These are phyloP conservation scores for Erysiphe neolycopersici DNA, from an alignment of 2,329 filamentous ascomycete species.

Conservation along the genomic window DNA sequence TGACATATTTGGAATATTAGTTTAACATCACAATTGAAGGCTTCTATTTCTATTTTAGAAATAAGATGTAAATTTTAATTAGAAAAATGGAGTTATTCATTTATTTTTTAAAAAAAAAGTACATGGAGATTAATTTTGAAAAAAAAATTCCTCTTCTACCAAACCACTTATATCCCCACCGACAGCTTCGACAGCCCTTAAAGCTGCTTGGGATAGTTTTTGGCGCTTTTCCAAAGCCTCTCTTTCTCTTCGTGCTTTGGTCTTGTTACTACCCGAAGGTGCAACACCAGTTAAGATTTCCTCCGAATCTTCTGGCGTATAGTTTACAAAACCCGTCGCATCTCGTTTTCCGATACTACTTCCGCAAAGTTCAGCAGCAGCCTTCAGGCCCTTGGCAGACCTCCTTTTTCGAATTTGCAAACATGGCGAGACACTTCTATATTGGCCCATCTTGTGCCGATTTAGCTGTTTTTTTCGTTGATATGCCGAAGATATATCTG, in stretches of 20 bases:
- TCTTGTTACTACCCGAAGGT: slow-evolving; percentile 75
- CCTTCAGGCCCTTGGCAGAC: slow-evolving; percentile 3
- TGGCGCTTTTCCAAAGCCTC: slow-evolving; percentile 57
- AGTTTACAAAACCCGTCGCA: slow-evolving; percentile 54
- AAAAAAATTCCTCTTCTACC: slow-evolving; percentile 22
- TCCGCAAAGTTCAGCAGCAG: slow-evolving; percentile 10
- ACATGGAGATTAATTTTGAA: slow-evolving; percentile 9
- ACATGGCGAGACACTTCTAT: not conserved
- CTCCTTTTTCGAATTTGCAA: slow-evolving; percentile 10
- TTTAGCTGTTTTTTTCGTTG: too few relatives aligned
- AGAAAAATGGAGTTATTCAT: too few relatives aligned
- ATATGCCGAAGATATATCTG: too few relatives aligned
- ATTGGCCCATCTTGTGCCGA: too few relatives aligned
- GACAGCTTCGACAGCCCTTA: slow-evolving; percentile 40
- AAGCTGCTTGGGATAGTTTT: slow-evolving; percentile 38
- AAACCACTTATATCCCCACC: slow-evolving; percentile 37
- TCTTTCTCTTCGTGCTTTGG: slow-evolving; percentile 73
- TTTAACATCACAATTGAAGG: too few relatives aligned
- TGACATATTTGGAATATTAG: too few relatives aligned
- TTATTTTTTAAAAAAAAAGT: too few relatives aligned
- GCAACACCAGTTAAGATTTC: slow-evolving; percentile 75
- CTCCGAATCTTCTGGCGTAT: slow-evolving; percentile 52
- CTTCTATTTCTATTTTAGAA: too few relatives aligned
- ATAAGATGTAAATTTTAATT: too few relatives aligned
- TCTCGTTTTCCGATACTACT: slow-evolving; percentile 5